A percentile compares a stretch with the other conserved stretches of the same genome.
Conservation (phyloP, 1,139 yeast species). For the Casaregolazyma suthepensis region DNA sequence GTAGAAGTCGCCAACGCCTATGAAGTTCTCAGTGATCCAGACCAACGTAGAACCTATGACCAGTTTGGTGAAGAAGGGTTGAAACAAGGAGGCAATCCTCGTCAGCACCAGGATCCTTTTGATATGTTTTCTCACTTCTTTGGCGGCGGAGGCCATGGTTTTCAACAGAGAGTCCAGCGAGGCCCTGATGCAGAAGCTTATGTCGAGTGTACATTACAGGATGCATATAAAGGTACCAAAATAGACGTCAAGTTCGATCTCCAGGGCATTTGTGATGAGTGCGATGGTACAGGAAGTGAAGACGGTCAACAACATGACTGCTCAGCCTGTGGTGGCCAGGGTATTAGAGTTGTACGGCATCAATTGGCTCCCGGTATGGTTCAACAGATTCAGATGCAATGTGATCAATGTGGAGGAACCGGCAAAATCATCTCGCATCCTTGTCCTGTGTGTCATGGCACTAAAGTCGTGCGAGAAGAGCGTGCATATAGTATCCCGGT, state of each 20-base stretch:
- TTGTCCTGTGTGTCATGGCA: constrained; percentile 68
- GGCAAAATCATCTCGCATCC: constrained; percentile 61
- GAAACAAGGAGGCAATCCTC: constrained; percentile 36
- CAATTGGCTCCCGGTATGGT: constrained; percentile 89
- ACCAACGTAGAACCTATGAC: constrained; percentile 69
- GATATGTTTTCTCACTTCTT: constrained; percentile 74
- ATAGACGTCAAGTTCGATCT: constrained; percentile 59
- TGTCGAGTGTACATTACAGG: constrained; percentile 52
- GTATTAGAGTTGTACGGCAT: constrained; percentile 57
- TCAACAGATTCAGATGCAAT: constrained; percentile 72
- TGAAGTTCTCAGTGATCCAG: constrained; percentile 73
- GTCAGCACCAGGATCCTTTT: constrained; percentile 52
- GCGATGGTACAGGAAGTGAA: constrained; percentile 79
- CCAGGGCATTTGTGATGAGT: constrained; percentile 67
- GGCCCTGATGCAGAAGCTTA: constrained; percentile 63
- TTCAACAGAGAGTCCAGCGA: constrained; percentile 39
- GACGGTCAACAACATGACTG: constrained; percentile 69
- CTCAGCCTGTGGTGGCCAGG: constrained; percentile 65
- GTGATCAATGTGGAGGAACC: constrained; percentile 74
- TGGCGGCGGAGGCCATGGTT: constrained; percentile 49
- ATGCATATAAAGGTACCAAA: constrained; percentile 64
- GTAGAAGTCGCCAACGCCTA: constrained; percentile 92
- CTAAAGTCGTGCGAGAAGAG: constrained; percentile 50
- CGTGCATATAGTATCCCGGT: constrained; percentile 59
- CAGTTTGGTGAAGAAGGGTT: constrained; percentile 80